Evolutionary conservation across 2,329 filamentous ascomycete genomes (phyloP).

Genomic region (Exophiala bonariae): DNA sequence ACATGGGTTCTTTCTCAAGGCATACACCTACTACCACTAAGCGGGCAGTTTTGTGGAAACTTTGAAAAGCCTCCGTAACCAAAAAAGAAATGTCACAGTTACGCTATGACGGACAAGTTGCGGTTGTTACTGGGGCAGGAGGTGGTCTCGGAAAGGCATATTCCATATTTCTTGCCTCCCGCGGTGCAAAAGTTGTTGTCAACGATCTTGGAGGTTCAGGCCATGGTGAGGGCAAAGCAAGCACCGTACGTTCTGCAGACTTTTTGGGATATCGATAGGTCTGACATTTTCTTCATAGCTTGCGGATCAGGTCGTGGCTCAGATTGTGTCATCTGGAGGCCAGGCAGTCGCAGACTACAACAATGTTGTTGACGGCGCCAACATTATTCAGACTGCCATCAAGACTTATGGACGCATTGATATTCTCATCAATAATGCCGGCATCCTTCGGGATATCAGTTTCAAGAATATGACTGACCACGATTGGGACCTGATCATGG

Average conservation of each 20-base stretch:
- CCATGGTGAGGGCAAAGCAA: slow-evolving; percentile 54
- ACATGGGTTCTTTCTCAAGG: too few relatives aligned
- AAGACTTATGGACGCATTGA: slow-evolving; percentile 69
- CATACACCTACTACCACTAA: too few relatives aligned
- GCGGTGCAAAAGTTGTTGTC: slow-evolving; percentile 90
- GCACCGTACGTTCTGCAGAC: not conserved
- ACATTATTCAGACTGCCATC: slow-evolving; percentile 71
- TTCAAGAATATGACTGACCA: slow-evolving; percentile 98
- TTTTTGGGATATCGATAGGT: too few relatives aligned
- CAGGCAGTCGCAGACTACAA: slow-evolving; percentile 98
- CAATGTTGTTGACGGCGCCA: slow-evolving; percentile 76
- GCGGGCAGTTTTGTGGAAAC: too few relatives aligned
- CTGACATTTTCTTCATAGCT: too few relatives aligned
- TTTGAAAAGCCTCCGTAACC: too few relatives aligned
- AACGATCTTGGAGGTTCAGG: slow-evolving; percentile 92
- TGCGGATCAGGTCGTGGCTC: slow-evolving; percentile 48
- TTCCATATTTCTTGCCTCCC: slow-evolving; percentile 81
- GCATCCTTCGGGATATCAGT: slow-evolving; percentile 88
- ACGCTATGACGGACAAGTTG: slow-evolving; percentile 81
- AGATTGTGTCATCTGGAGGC: slow-evolving; percentile 74
- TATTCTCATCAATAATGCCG: slow-evolving; percentile 95
- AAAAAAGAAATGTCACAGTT: slow-evolving; percentile 56
- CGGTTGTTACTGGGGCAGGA: slow-evolving; percentile 82
- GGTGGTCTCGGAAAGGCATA: slow-evolving; percentile 80
- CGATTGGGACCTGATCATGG: slow-evolving; percentile 94